These are phyloP conservation scores for Discostella stelligera DNA, from an alignment of 352 stramenopile genomes.

Conservation along the genomic window DNA sequence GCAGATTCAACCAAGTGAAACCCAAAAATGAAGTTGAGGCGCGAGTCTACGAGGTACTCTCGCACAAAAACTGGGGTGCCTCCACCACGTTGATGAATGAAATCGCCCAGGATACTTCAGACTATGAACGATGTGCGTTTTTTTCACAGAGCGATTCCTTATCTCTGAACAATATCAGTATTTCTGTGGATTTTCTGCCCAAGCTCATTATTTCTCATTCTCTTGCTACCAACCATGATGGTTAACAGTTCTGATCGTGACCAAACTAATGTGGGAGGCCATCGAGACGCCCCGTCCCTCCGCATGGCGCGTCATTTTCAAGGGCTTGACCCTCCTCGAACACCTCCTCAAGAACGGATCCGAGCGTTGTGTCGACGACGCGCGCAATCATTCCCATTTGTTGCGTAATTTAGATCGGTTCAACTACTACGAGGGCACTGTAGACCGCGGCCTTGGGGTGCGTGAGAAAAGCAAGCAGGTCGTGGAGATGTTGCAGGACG, in stretches of 20 bases:
- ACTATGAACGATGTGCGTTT: conserved; percentile 83
- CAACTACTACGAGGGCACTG: conserved; percentile 87
- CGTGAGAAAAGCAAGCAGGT: conserved; percentile 85
- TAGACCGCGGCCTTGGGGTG: conserved; percentile 84
- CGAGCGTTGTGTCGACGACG: conserved; percentile 96
- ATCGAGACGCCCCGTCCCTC: conserved; percentile 85
- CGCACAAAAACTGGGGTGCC: conserved; percentile 99
- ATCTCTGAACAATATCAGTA: no score
- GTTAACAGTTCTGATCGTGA: conserved; percentile 61
- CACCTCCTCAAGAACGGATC: conserved; percentile 98
- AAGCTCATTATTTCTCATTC: background rate
- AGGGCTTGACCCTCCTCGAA: conserved; percentile 92
- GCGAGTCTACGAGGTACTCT: conserved; percentile 91
- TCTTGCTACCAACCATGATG: background rate
- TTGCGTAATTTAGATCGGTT: conserved; percentile 82
- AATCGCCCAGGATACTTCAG: conserved; percentile 95
- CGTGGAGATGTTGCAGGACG: conserved; percentile 81
- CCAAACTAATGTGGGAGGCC: conserved; percentile 92
- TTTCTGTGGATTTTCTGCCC: no score
- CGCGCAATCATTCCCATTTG: conserved; percentile 86
- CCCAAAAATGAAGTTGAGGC: conserved; percentile 81
- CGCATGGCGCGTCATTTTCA: conserved; percentile 97
- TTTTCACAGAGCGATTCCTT: no score
- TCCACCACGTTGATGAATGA: conserved; percentile 97
- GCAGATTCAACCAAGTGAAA: conserved; percentile 80